These are phyloP conservation scores for Globisporangium middletonii DNA, from an alignment of 352 stramenopile species.

Conservation along the genomic window DNA sequence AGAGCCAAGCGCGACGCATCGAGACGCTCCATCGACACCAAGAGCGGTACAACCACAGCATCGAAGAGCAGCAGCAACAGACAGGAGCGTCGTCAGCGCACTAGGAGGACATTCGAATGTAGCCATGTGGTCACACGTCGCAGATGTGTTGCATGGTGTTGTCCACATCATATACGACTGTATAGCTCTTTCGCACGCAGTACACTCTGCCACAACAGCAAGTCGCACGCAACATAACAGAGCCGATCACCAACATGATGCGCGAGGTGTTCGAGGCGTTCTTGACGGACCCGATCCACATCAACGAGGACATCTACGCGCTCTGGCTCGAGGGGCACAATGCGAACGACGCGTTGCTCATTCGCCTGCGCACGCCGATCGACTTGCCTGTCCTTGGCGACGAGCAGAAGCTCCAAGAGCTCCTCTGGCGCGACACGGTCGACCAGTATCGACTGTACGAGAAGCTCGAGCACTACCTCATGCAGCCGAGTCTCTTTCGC, in stretches of 20 bases:
- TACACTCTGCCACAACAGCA: neutral
- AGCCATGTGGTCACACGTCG: neutral
- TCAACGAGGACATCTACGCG: conserved; percentile 73
- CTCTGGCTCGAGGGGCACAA: conserved; percentile 78
- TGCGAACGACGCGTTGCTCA: conserved; percentile 40
- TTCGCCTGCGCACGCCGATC: conserved; percentile 41
- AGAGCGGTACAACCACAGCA: conserved; percentile 25
- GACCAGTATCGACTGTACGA: conserved; percentile 84
- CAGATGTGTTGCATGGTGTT: neutral
- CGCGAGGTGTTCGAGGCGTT: conserved; percentile 81
- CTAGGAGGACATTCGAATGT: neutral
- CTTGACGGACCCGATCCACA: conserved; percentile 70
- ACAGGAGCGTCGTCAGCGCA: neutral
- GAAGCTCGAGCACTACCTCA: conserved; percentile 79
- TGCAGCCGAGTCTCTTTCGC: conserved; percentile 70
- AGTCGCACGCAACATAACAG: neutral
- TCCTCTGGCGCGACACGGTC: conserved; percentile 74
- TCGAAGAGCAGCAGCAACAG: conserved; percentile 23
- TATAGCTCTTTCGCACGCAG: neutral
- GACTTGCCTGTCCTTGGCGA: conserved; percentile 46
- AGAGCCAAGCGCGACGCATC: conserved; percentile 26
- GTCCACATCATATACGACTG: neutral
- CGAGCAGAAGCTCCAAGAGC: conserved; percentile 48
- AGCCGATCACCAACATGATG: conserved; percentile 23
- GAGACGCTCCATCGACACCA: conserved; percentile 38